These are phyloP conservation scores for Starmerella sirachaensis DNA, from an alignment of 805 yeast genomes.

Conservation along the genomic window DNA sequence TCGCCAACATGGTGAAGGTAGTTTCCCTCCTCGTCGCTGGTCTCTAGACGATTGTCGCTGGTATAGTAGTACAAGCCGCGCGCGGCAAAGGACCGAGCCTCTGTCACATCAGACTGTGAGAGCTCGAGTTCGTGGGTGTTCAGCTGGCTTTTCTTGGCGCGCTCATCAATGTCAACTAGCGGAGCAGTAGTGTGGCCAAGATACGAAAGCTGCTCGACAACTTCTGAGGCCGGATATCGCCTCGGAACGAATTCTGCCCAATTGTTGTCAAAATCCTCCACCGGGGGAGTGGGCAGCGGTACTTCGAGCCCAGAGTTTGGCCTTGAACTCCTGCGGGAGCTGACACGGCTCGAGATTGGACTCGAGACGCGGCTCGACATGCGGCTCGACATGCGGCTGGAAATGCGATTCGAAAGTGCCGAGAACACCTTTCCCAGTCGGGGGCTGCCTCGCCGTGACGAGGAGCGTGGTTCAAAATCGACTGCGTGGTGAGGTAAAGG, in stretches of 20 bases:
- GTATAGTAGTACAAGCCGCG: slow-evolving; percentile 15
- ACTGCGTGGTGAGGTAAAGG: too few relatives aligned
- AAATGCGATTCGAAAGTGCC: neutral
- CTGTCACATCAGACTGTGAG: neutral
- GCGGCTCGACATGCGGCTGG: slow-evolving; percentile 9
- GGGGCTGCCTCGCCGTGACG: slow-evolving; percentile 2
- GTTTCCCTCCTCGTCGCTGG: slow-evolving; percentile 46
- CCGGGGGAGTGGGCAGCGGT: too few relatives aligned
- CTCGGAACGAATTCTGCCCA: slow-evolving; percentile 16
- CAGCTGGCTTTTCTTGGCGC: slow-evolving; percentile 2
- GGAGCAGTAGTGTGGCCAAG: slow-evolving; percentile 4
- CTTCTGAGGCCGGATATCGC: slow-evolving; percentile 7
- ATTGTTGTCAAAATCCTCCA: slow-evolving; percentile 9
- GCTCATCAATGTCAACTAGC: slow-evolving; percentile 12
- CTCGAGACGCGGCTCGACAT: slow-evolving; percentile 3
- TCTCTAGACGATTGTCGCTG: neutral
- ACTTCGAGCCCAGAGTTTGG: neutral
- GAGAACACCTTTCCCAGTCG: slow-evolving; percentile 3
- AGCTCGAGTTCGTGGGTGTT: neutral
- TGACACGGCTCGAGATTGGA: slow-evolving; percentile 1
- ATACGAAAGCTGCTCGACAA: slow-evolving; percentile 3
- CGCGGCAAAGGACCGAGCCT: slow-evolving; percentile 8
- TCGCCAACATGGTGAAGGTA: slow-evolving; percentile 46
- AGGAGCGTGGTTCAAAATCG: too few relatives aligned
- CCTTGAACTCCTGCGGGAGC: slow-evolving; percentile 9